A percentile compares a stretch with the other conserved stretches of the same genome.
Conservation (phyloP, 768 basidiomycete genomes). For the Lactifluus pinguis region DNA sequence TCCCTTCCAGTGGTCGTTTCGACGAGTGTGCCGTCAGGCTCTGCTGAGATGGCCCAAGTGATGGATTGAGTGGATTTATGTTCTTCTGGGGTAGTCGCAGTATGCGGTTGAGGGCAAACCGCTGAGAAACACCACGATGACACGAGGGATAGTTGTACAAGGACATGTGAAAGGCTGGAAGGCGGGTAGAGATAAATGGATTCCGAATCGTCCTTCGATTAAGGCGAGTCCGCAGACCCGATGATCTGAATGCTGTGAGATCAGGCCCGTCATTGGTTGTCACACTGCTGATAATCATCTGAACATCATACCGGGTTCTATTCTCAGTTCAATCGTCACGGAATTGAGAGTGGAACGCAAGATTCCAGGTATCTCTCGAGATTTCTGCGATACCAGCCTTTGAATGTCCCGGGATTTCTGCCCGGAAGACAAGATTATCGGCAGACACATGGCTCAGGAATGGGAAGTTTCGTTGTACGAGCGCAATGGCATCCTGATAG, state of each 20-base stretch:
- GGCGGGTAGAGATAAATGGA: constrained; percentile 10
- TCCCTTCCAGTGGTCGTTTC: neutral
- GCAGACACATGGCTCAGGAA: neutral
- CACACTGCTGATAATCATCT: too few species aligned
- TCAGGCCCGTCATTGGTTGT: too few species aligned
- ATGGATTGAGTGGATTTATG: neutral
- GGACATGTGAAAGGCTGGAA: neutral
- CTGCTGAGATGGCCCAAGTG: neutral
- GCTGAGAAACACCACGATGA: constrained; percentile 6
- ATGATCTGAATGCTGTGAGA: too few species aligned
- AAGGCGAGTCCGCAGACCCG: too few species aligned
- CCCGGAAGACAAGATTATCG: neutral
- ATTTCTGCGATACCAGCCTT: neutral
- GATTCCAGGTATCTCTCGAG: neutral
- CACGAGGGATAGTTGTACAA: neutral
- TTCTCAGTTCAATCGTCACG: neutral
- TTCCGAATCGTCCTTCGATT: neutral
- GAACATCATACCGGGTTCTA: neutral
- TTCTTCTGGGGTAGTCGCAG: neutral
- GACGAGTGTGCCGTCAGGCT: constrained; percentile 1
- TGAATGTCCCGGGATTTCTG: neutral
- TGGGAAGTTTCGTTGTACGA: neutral
- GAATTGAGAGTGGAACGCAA: neutral
- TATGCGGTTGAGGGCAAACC: neutral
- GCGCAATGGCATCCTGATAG: neutral